Evolutionary conservation across 106 monocot genomes (phyloP), one percentile per base, ranked within the genome.

Genomic region (Iris macrosiphon): DNA sequence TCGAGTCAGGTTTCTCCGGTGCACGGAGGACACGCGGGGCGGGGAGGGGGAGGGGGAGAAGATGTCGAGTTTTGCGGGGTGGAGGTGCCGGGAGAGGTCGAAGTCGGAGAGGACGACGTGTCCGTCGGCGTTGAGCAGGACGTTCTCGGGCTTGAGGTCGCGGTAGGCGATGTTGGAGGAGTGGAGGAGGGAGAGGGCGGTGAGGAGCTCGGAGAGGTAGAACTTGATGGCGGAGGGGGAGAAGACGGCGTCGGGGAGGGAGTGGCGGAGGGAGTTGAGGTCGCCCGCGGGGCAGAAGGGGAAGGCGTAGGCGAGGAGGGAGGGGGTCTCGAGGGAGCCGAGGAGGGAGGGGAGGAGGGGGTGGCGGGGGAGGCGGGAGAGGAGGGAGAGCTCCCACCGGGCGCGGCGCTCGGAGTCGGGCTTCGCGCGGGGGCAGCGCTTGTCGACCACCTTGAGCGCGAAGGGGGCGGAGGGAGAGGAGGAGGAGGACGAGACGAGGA

Each of bases 131-230:
- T 71, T 68, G 71, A 95, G 19, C 48, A 95, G 80, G 63, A 95
- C 50, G 65, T 95, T 95, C 74, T 95, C 95, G 11, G 95, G 95
- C 71, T 95, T 95, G 49, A 95, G 75, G 52, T 95, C 95, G 31
- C 95, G 81, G 63, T 82, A 95, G 35, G 65, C 89, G 61, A 95
- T 76, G 46, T 66, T 55, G 46, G 82, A 62, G 27, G 77, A 72
- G 59, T 95, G 89, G 66, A 95, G 79, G 68, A 85, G 79, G 34
- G 76, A 56, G 31, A 95, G 54, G 23, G 89, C 89, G 59, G 65
- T 24, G 54, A 85, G 74, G 67, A 85, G 25, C 65, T 95, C 89
- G 62, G 89, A 67, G 44, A 77, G 65, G 70, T 95, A 95, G 76
- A 95, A 95, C 43, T 79, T 75, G 40, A 85, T 70, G 60, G 95